Base-by-base conservation (phyloP, 1,139 yeast species). In the Candida gigantensis region DNA sequence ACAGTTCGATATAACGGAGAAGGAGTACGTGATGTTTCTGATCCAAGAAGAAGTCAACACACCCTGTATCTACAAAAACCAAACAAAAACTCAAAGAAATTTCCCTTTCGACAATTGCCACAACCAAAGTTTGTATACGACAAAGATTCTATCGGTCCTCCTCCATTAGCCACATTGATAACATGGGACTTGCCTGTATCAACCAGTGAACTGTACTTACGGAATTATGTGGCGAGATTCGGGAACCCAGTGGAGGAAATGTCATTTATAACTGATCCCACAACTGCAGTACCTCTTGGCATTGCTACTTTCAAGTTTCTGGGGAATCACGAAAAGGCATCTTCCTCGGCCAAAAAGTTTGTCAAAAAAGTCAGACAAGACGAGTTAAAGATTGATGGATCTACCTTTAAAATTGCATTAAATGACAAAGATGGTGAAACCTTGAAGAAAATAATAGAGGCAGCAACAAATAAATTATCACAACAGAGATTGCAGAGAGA, bases 251-350 rank as follows among this genome's bases (percentile, higher is more conserved):
- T 69, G 26, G 62, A 59, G 42, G 79, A 77, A 28, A 65, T 85
- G 38, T 78, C 77, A 43, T 71, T 81, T 42, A 66, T 82, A 14
- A 77, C 74, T 43, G 95, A 90, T 52, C 88, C 94, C 1, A 68
- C 71, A 13, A 81, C 85, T 36, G 96, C 90, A 3, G 85, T 84
- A 15, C 92, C 95, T 0, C 60, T 89, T 34, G 95, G 96, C 3
- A 66, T 88, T 23, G 85, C 84, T 30, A 65, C 79, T 14, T 68
- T 88, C 37, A 68, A 73, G 39, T 89, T 77, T 59, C 79, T 72
- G 39, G 90, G 90, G 3, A 65, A 68, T 14, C 51, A 68, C 2
- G 83, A 77, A 33, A 64, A 65, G 39, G 77, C 92, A 1, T 78
- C 78, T 51, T 60, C 55, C 28, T 49, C 61, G 15, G 76, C 76